Evolutionary conservation across 2,329 filamentous ascomycete species (phyloP), one percentile per base, ranked within the genome.

Genomic region (Microsporum ferrugineum): DNA sequence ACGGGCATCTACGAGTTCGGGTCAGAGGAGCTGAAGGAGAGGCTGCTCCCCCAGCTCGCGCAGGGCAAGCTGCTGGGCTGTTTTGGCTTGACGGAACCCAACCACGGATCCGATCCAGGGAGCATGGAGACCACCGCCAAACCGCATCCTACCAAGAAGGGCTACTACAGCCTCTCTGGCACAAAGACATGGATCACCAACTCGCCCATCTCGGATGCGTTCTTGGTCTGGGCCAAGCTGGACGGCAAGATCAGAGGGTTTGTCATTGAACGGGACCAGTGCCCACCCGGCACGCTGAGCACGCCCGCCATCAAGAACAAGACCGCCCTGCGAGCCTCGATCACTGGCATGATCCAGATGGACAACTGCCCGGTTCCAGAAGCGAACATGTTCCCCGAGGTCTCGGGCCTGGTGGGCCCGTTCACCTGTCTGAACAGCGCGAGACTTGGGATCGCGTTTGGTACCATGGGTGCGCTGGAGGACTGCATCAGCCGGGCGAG

Each of bases 321-420:
- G 82, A 96, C 88, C 64, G 94, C 91, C 1, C 83, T 99, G 36
- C 83, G 94, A 62, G 94, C 94, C 10, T 95, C 89, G 10, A 88
- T 96, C 65, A 99, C 94, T 0, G 94, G 94, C 61, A 97, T 97
- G 94, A 96, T 99, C 66, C 91, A 96, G 68, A 82, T 99, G 71
- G 92, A 96, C 65, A 85, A 88, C 65, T 91, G 89, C 66, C 92
- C 94, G 0, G 90, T 99, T 0, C 86, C 91, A 0, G 85, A 87
- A 66, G 88, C 84, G 68, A 96, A 96, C 77, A 95, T 99, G 91
- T 91, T 99, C 69, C 91, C 91, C 0, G 83, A 88, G 1, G 83
- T 96, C 3, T 89, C 96, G 72, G 94, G 94, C 3, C 80, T 99
- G 36, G 83, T 78, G 63, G 94, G 94, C 0, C 94, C 94, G 2